phyloP scores from a whole-genome alignment of 2,329 filamentous ascomycete genomes.

The Fusarium avenaceum region DNA sequence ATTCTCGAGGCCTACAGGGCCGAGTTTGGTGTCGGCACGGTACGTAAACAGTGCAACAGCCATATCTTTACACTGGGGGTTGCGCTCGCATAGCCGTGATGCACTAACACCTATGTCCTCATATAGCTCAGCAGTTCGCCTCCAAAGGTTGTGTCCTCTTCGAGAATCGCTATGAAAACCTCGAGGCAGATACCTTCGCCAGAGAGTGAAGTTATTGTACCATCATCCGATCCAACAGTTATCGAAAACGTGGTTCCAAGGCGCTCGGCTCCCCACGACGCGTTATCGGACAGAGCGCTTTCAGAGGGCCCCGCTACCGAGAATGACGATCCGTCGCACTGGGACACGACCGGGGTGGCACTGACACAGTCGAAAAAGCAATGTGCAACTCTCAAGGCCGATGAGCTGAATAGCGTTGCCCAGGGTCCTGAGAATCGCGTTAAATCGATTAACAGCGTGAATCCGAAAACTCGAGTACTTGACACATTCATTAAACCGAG shows the following conservation, averaged over 20 bases:
- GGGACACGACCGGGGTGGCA: slow-evolving; percentile 47
- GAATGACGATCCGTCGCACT: slow-evolving; percentile 45
- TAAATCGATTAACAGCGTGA: slow-evolving; percentile 20
- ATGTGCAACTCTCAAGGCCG: slow-evolving; percentile 34
- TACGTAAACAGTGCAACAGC: slow-evolving; percentile 52
- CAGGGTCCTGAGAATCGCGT: slow-evolving; percentile 33
- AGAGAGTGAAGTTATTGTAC: slow-evolving; percentile 14
- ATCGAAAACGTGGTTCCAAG: slow-evolving; percentile 13
- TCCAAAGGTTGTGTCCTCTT: slow-evolving; percentile 20
- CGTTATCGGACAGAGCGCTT: slow-evolving; percentile 35
- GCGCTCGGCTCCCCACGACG: slow-evolving; percentile 26
- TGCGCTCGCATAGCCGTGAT: slow-evolving; percentile 6
- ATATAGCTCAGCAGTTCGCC: slow-evolving; percentile 39
- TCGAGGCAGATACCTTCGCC: slow-evolving; percentile 22
- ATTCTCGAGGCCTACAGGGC: slow-evolving; percentile 56
- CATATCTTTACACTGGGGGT: slow-evolving; percentile 33
- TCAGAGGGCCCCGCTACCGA: slow-evolving; percentile 36
- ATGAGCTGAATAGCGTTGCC: slow-evolving; percentile 22
- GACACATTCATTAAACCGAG: slow-evolving; percentile 12
- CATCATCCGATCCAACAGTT: slow-evolving; percentile 21
- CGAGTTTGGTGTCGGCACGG: slow-evolving; percentile 57
- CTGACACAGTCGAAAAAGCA: slow-evolving; percentile 49
- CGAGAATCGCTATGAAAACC: slow-evolving; percentile 3
- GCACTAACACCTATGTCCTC: slow-evolving; percentile 33
- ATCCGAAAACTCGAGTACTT: slow-evolving; percentile 5